Base-by-base conservation (phyloP, 2,329 filamentous ascomycete genomes). In the Sordariomycetes sp. region DNA sequence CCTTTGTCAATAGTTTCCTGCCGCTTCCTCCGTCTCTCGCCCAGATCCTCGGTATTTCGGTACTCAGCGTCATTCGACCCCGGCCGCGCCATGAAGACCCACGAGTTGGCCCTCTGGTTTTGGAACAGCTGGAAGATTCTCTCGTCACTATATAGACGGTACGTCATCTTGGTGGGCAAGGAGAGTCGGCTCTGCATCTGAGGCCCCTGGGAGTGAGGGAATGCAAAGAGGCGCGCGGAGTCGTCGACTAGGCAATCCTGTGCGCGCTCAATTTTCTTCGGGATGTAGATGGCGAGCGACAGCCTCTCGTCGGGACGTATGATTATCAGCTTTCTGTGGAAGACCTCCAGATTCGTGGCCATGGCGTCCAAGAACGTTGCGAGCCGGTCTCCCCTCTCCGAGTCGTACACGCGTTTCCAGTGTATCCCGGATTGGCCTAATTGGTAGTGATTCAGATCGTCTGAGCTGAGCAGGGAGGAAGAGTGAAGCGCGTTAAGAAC, bases 261-360 rank as follows among this genome's bases (percentile, higher is more conserved):
- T 3, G 68, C 63, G 35, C 58, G 62, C 20, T 63, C 64, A 14
- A 74, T 65, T 60, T 70, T 70, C 57, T 64, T 60, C 8, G 73
- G 71, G 18, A 74, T 63, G 59, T 75, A 74, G 34, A 75, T 69
- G 16, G 68, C 72, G 11, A 75, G 40, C 1, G 69, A 70, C 16
- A 75, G 62, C 14, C 73, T 67, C 20, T 73, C 67, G 58, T 72
- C 53, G 3, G 53, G 53, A 11, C 53, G 65, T 28, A 74, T 62
- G 12, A 75, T 60, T 43, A 76, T 68, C 2, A 76, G 62, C 60
- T 73, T 76, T 40, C 68, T 68, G 58, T 75, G 70, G 59, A 74
- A 75, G 0, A 67, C 52, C 22, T 70, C 69, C 8, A 74, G 60
- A 6, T 66, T 61, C 34, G 62, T 65, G 51, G 61, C 62, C 1